Evolutionary conservation across 331 rosid genomes (phyloP), one percentile per base, ranked within the genome.

Genomic region (Telfairia occidentalis): DNA sequence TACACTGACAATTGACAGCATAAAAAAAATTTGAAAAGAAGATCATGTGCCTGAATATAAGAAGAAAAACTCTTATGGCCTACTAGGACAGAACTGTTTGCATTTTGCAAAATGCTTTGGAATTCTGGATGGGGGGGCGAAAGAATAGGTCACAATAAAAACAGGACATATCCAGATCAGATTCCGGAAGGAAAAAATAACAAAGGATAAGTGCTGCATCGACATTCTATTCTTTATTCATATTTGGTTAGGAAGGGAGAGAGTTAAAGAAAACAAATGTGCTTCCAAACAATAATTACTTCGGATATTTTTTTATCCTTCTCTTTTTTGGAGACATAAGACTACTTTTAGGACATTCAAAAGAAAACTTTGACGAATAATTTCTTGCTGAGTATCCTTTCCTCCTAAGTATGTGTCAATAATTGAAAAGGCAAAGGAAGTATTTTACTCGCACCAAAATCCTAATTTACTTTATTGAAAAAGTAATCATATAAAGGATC

Each of bases 121-220:
- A 69, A 69, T 69, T 69, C 55, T 43, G 38, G 57, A 15, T n/a
- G 8, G 57, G 23, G 34, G 52, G n/a, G 40, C 38, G 52, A 66
- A 66, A 66, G 73, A 66, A 38, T 38, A 43, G 29, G 73, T 66
- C 21, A 13, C 73, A 66, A 45, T 69, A 42, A 28, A 42, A 69
- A 69, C 45, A 16, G 74, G 74, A 45, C 40, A 70, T 70, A 45
- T 70, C 40, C 57, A 70, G 57, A 70, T 70, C 57, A 70, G 57
- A 70, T 70, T 70, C 74, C 57, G 45, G 8, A 70, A 24, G 74
- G 24, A 43, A 70, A 70, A 70, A 45, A 70, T 45, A 67, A 67
- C 54, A 42, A 42, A 67, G 37, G 23, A 67, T 23, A 42, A 45
- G 26, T 70, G 40, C 40, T 16, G 15, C 57, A 26, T 45, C 5